Base-by-base conservation (phyloP, 2,329 filamentous ascomycete species). In the Neonectria ditissima region DNA sequence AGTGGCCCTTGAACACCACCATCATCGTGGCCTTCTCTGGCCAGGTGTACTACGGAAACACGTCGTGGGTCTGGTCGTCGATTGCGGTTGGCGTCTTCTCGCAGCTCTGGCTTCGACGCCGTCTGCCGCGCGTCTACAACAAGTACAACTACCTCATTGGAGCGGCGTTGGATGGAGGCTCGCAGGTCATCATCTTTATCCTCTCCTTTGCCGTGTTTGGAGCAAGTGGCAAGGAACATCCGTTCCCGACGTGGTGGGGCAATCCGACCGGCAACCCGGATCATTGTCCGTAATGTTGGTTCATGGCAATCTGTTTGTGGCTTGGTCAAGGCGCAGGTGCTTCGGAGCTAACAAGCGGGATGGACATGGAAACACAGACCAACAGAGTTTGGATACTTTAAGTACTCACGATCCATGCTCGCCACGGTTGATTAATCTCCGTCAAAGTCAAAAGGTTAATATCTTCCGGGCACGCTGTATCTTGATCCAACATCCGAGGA, bases 11-110 rank as follows among this genome's bases (percentile, higher is more conserved):
- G 5, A 28, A 28, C 7, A 28, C 44, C 1, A n/a, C 44, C 13
- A 82, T 84, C 43, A 80, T 84, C 55, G 64, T 76, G 30, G 78
- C 75, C 72, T 82, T 75, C 65, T 71, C 81, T 41, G 80, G 80
- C 8, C 77, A 74, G 52, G 73, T 80, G 1, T 80, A 74, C 51
- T 78, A 79, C 32, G 82, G 80, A 4, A 80, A 63, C 30, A 70
- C 81, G 48, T 75, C 76, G 2, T 78, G 76, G 22, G 69, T 81
- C 14, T 67, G 74, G 63, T 70, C 70, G 0, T 78, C 72, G 30
- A 78, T 80, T 56, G 67, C 69, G 0, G 63, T 78, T 14, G 79
- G 77, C 8, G 73, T 78, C 28, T 72, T 78, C 30, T 72, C 68
- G 6, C 74, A 76, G 50, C 60, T 70, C 14, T 76, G 68, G 53